Evolutionary conservation across 2,329 filamentous ascomycete species (phyloP).

Genomic region (Verticillium klebahnii): DNA sequence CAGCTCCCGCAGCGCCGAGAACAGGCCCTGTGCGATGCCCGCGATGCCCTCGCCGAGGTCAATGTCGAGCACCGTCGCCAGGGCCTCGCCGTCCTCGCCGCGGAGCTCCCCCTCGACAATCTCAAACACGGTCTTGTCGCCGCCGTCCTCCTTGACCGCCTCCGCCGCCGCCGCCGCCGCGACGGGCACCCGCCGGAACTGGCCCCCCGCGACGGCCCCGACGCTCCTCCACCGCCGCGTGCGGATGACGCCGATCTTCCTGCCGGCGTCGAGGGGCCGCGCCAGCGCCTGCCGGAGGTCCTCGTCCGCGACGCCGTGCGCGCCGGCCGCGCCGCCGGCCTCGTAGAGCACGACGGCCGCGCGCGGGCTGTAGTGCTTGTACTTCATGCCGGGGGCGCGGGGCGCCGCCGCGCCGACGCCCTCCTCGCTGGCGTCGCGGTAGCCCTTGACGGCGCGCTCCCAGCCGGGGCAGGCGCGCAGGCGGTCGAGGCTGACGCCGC

Average conservation of each 20-base stretch:
- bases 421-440: constrained; percentile 69
- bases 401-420: constrained; percentile 58
- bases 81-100: constrained; percentile 22
- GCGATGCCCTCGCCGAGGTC: constrained; percentile 65
- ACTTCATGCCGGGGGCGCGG: constrained; percentile 95
- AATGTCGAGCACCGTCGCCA: constrained; percentile 59
- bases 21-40: constrained; percentile 79
- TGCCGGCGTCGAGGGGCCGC: constrained; percentile 6
- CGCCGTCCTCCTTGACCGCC: constrained; percentile 11
- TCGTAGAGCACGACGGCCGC: constrained; percentile 84
- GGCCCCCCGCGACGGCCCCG: constrained; percentile 20
- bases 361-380: constrained; percentile 93
- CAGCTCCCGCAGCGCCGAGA: constrained; percentile 80
- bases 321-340: constrained; percentile 31
- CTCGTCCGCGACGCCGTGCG: constrained; percentile 27
- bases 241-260: constrained; percentile 48
- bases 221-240: constrained; percentile 48
- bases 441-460: constrained; percentile 72
- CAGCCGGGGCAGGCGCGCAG: constrained; percentile 72
- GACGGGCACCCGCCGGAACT: constrained; percentile 18
- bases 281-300: constrained; percentile 25
- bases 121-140: constrained; percentile 28
- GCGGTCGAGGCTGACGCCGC: constrained; percentile 80
- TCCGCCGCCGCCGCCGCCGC: constrained; percentile 17
- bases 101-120: constrained; percentile 36